Percentiles rank a stretch among this genome's conserved stretches.
Evolutionary conservation across 352 stramenopile species (phyloP).

Genomic region (Plasmopara muralis): DNA sequence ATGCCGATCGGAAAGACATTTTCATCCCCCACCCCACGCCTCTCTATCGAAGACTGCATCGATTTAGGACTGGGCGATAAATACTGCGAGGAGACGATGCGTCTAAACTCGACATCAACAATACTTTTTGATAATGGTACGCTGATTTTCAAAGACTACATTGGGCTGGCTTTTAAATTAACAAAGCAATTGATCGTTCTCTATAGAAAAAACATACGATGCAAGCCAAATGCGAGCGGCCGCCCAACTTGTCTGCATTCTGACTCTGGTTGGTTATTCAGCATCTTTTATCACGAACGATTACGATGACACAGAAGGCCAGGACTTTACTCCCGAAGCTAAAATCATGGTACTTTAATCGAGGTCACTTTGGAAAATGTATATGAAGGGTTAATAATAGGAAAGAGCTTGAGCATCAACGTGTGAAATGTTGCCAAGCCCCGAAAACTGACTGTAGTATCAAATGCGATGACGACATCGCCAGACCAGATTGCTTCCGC

Average conservation of each 20-base stretch:
- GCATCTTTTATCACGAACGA: slow-evolving; percentile 62
- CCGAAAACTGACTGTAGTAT: too few relatives aligned
- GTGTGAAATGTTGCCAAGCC: background rate
- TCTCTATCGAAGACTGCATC: slow-evolving; percentile 48
- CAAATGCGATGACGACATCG: too few relatives aligned
- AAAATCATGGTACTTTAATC: slow-evolving; percentile 22
- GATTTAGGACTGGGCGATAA: slow-evolving; percentile 39
- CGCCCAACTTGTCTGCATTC: slow-evolving; percentile 57
- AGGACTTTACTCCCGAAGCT: slow-evolving; percentile 22
- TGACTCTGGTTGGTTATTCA: slow-evolving; percentile 68
- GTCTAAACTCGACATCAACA: slow-evolving; percentile 48
- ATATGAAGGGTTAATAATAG: background rate
- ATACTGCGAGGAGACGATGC: slow-evolving; percentile 59
- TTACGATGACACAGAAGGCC: slow-evolving; percentile 30
- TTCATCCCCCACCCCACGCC: slow-evolving; percentile 17
- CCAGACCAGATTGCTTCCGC: too few relatives aligned
- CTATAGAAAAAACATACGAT: slow-evolving; percentile 38
- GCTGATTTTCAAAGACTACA: background rate
- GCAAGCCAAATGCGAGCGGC: slow-evolving; percentile 55
- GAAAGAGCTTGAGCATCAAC: background rate
- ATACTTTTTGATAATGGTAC: slow-evolving; percentile 70
- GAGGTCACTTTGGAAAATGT: background rate
- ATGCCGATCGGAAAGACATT: slow-evolving; percentile 41
- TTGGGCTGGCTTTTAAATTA: slow-evolving; percentile 1
- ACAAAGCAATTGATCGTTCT: background rate